phyloP scores from a whole-genome alignment of 495 filamentous ascomycete species.

The Annulohypoxylon nitens region DNA sequence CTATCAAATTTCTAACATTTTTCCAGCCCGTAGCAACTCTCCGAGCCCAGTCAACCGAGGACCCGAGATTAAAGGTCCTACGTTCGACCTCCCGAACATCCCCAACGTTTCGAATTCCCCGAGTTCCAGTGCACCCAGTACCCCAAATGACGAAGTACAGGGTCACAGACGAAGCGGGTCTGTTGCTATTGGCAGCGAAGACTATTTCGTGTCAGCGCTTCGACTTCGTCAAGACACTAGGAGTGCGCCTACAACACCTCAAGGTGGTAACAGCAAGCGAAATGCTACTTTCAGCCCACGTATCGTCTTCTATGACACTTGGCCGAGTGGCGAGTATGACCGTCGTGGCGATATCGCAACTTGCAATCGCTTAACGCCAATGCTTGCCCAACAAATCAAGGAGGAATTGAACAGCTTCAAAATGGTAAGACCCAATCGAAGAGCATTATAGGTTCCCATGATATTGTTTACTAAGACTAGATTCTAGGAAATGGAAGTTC shows the following conservation, averaged over 20 bases:
- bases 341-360: conserved; percentile 96
- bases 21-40: conserved; percentile 64
- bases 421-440: conserved; percentile 75
- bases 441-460: background rate
- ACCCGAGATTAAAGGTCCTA: conserved; percentile 63
- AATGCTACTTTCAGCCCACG: conserved; percentile 93
- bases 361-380: conserved; percentile 96
- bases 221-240: conserved; percentile 76
- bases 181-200: conserved; percentile 81
- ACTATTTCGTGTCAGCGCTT: conserved; percentile 86
- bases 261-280: conserved; percentile 67
- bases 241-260: conserved; percentile 83
- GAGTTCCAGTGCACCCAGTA: conserved; percentile 83
- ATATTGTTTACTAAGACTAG: conserved; percentile 50
- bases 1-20: conserved; percentile 45
- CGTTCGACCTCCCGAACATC: conserved; percentile 66
- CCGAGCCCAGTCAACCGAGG: conserved; percentile 75
- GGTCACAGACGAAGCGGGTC: conserved; percentile 73
- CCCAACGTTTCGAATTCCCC: conserved; percentile 80
- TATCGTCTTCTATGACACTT: conserved; percentile 95
- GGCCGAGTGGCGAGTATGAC: conserved; percentile 96
- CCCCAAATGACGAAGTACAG: conserved; percentile 78
- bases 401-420: conserved; percentile 99
- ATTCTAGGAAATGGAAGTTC: conserved; percentile 98
- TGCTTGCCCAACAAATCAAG: conserved; percentile 99